Conservation (phyloP, 176 grass and related monocot genomes). For the Musa acuminata region DNA sequence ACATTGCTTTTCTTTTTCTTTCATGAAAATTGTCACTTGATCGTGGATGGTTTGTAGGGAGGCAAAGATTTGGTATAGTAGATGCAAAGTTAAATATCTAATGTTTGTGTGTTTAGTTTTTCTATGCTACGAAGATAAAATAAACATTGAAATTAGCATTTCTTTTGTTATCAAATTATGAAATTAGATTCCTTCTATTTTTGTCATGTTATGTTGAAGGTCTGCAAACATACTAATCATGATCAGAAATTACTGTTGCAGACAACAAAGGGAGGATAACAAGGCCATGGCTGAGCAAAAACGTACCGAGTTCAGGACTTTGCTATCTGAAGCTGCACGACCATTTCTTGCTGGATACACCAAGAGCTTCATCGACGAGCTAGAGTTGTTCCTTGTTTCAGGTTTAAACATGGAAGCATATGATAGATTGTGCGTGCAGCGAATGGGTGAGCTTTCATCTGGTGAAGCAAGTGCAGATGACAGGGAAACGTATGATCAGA, state of each 20-base stretch:
- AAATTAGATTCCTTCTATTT: background rate
- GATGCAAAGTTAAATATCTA: background rate
- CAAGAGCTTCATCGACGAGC: constrained; percentile 43
- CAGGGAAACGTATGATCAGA: constrained; percentile 21
- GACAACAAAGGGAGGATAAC: constrained; percentile 20
- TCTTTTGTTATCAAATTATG: too few relatives aligned
- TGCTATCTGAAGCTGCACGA: constrained; percentile 44
- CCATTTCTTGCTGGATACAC: constrained; percentile 62
- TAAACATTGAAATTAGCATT: background rate
- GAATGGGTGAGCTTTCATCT: constrained; percentile 29
- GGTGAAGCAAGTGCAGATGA: constrained; percentile 24
- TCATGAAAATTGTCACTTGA: background rate
- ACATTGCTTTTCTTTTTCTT: background rate
- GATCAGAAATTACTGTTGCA: constrained; percentile 1
- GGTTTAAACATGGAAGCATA: constrained; percentile 75
- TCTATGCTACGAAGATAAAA: background rate
- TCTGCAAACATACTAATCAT: background rate
- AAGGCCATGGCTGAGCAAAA: constrained; percentile 29
- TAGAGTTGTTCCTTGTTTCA: constrained; percentile 69
- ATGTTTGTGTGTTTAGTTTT: background rate
- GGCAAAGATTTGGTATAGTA: background rate
- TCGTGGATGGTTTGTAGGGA: background rate
- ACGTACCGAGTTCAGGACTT: constrained; percentile 47
- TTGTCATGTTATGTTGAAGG: constrained; percentile 6
- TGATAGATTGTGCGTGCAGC: constrained; percentile 41